Evolutionary conservation across 192 early-diverging fungal genomes (phyloP).

Genomic region (Phycomyces nitens): DNA sequence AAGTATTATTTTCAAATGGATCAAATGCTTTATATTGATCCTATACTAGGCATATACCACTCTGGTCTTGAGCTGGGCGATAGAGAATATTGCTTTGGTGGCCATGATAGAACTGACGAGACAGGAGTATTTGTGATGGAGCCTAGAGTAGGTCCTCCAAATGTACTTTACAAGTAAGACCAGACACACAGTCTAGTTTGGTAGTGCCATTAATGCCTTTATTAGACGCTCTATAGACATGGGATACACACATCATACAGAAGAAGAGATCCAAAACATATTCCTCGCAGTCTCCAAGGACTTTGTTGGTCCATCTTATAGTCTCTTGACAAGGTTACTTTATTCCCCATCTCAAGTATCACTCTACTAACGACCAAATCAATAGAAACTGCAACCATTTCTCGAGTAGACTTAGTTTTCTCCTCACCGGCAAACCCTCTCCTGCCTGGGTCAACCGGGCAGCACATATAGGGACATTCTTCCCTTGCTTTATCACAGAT

Average conservation of each 20-base stretch:
- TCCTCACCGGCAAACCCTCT: constrained; percentile 15
- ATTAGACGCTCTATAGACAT: constrained; percentile 26
- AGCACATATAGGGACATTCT: constrained; percentile 22
- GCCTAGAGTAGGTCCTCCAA: constrained; percentile 28
- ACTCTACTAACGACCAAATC: background rate
- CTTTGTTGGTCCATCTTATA: constrained; percentile 21
- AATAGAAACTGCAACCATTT: constrained; percentile 34
- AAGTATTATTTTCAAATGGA: background rate
- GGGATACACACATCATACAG: constrained; percentile 22
- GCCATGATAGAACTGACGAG: constrained; percentile 27
- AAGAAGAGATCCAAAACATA: constrained; percentile 8
- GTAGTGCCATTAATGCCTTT: background rate
- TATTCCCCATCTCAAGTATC: background rate
- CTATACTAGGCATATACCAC: constrained; percentile 22
- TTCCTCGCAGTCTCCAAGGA: constrained; percentile 15
- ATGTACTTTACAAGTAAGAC: constrained; percentile 21
- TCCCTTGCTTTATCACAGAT: constrained; percentile 26
- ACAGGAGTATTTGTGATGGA: constrained; percentile 35
- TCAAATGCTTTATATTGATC: background rate
- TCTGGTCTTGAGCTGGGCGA: constrained; percentile 30
- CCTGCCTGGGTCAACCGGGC: constrained; percentile 31
- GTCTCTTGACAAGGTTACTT: constrained; percentile 27
- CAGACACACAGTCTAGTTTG: no score
- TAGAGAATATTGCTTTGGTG: constrained; percentile 37
- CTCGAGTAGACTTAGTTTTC: constrained; percentile 17